These are phyloP conservation scores for Sparassis latifolia DNA, from an alignment of 1,284 basidiomycete species.

Conservation along the genomic window DNA sequence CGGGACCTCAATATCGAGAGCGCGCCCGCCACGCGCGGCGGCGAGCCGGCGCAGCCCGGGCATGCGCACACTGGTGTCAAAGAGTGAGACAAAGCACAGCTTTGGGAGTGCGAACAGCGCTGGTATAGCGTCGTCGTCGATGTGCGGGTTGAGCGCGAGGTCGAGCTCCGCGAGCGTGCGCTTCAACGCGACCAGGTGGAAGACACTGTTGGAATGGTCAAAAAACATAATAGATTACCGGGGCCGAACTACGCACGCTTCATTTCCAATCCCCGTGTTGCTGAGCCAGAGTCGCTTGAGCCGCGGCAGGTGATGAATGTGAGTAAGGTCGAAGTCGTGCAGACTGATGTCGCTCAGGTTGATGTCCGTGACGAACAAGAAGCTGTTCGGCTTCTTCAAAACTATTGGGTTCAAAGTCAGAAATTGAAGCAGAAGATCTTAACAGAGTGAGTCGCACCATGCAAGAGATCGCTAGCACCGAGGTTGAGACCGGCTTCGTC, in stretches of 20 bases:
- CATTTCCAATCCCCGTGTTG: conserved; percentile 51
- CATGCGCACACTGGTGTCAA: conserved; percentile 50
- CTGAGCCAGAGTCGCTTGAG: conserved; percentile 44
- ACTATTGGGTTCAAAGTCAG: conserved; percentile 27
- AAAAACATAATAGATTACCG: too few species aligned
- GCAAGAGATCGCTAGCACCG: conserved; percentile 33
- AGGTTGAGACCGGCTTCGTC: conserved; percentile 45
- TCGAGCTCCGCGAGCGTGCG: conserved; percentile 44
- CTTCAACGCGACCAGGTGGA: conserved; percentile 48
- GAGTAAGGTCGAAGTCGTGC: conserved; percentile 39
- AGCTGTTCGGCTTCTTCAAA: conserved; percentile 44
- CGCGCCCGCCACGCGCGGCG: conserved; percentile 26
- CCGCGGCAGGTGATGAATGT: conserved; percentile 47
- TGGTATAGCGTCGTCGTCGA: conserved; percentile 50
- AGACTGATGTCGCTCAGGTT: conserved; percentile 40
- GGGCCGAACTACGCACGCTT: conserved; percentile 38
- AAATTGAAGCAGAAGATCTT: background rate
- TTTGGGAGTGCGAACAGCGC: conserved; percentile 42
- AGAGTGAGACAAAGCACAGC: conserved; percentile 43
- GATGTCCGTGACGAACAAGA: conserved; percentile 42
- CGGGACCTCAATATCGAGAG: conserved; percentile 46
- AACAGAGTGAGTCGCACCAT: conserved; percentile 27
- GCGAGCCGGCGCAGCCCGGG: conserved; percentile 48
- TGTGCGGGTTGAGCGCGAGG: conserved; percentile 41
- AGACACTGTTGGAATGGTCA: conserved; percentile 35